Conservation (phyloP, 2,329 filamentous ascomycete species). For the Niveomyces coronatus region DNA sequence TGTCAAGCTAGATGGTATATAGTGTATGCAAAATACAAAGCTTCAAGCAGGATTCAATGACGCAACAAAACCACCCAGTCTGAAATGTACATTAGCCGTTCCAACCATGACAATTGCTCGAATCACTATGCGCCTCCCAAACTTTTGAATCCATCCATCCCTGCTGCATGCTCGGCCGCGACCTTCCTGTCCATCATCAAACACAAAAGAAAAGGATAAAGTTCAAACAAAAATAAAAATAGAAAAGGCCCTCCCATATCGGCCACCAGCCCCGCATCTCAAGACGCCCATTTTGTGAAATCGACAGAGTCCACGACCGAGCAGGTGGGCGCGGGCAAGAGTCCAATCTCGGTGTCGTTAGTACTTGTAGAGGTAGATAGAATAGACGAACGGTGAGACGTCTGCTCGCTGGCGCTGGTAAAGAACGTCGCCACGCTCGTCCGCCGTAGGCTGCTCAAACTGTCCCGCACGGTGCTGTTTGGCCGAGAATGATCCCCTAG, state of each 20-base stretch:
- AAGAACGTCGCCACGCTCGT: slow-evolving; percentile 59
- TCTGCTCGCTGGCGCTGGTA: slow-evolving; percentile 44
- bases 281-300: slow-evolving; percentile 39
- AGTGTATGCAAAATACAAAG: slow-evolving; percentile 9
- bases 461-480: slow-evolving; percentile 45
- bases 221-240: slow-evolving; percentile 2
- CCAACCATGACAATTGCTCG: slow-evolving; percentile 2
- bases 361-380: slow-evolving; percentile 42
- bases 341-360: slow-evolving; percentile 41
- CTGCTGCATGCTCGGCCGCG: background rate
- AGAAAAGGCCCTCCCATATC: too few relatives aligned
- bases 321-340: slow-evolving; percentile 16
- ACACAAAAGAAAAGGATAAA: slow-evolving; percentile 2
- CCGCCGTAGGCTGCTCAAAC: slow-evolving; percentile 48
- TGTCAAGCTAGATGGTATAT: too few relatives aligned
- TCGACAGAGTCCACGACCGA: slow-evolving; percentile 36
- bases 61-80: slow-evolving; percentile 3
- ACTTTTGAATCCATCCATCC: slow-evolving; percentile 3
- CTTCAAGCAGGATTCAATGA: slow-evolving; percentile 1
- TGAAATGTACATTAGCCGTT: slow-evolving; percentile 5
- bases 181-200: background rate
- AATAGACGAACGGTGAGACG: slow-evolving; percentile 48
- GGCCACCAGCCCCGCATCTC: background rate
- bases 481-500: slow-evolving; percentile 27
- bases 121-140: slow-evolving; percentile 8